Evolutionary conservation across 768 basidiomycete genomes (phyloP).

Genomic region (Auricularia auricula-judae): DNA sequence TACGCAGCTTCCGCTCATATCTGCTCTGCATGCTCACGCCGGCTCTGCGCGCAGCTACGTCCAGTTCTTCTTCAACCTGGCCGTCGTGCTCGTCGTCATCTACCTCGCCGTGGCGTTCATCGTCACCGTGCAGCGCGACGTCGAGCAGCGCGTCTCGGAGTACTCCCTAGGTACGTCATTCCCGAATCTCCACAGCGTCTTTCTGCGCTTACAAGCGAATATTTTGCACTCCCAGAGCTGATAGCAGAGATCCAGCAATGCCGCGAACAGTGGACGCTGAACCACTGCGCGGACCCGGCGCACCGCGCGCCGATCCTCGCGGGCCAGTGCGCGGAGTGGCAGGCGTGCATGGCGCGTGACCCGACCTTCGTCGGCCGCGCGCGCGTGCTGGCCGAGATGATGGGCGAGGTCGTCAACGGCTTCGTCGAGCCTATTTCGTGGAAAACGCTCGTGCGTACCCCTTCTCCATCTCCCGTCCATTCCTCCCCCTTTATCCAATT

Average conservation of each 20-base stretch:
- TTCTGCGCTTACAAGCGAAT: conserved; percentile 4
- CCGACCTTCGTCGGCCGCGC: conserved; percentile 82
- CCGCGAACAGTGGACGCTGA: conserved; percentile 66
- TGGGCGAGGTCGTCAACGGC: conserved; percentile 91
- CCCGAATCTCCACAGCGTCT: background rate
- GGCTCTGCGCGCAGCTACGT: conserved; percentile 47
- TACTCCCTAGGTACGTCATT: conserved; percentile 68
- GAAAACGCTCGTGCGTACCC: conserved; percentile 73
- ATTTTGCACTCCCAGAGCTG: conserved; percentile 43
- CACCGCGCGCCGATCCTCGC: conserved; percentile 81
- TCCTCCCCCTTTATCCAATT: no score
- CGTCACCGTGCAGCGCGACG: conserved; percentile 81
- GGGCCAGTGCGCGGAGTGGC: conserved; percentile 80
- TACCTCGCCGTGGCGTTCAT: conserved; percentile 83
- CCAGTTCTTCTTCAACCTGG: conserved; percentile 89
- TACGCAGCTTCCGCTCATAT: background rate
- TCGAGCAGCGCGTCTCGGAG: conserved; percentile 75
- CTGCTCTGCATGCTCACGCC: background rate
- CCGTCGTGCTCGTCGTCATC: conserved; percentile 70
- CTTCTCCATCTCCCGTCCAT: no score
- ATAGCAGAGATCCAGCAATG: conserved; percentile 89
- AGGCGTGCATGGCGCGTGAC: conserved; percentile 91
- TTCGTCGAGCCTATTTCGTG: conserved; percentile 97
- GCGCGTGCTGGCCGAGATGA: conserved; percentile 83
- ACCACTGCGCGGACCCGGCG: conserved; percentile 52